Evolutionary conservation across 1,284 basidiomycete genomes (phyloP).

Genomic region (Pisolithus thermaeus): DNA sequence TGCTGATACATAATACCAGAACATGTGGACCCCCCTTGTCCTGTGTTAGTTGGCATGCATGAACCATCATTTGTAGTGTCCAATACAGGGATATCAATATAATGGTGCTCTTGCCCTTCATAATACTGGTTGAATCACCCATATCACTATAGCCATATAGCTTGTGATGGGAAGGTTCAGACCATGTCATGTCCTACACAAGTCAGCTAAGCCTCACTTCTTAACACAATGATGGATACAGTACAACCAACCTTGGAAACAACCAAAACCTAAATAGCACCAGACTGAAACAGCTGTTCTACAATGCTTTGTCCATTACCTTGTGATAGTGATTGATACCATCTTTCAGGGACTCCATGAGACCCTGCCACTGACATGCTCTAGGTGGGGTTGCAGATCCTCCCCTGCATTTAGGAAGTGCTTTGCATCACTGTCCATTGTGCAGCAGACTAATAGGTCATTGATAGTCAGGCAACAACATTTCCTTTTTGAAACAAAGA

Average conservation of each 20-base stretch:
- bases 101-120: slow-evolving; percentile 95
- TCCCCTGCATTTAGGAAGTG: slow-evolving; percentile 87
- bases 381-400: slow-evolving; percentile 82
- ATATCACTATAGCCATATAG: slow-evolving; percentile 98
- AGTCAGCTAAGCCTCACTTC: neutral
- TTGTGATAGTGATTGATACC: slow-evolving; percentile 97
- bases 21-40: slow-evolving; percentile 91
- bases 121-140: slow-evolving; percentile 96
- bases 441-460: slow-evolving; percentile 85
- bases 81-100: slow-evolving; percentile 96
- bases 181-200: slow-evolving; percentile 86
- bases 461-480: slow-evolving; percentile 92
- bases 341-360: slow-evolving; percentile 81
- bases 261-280: slow-evolving; percentile 92
- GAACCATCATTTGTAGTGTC: slow-evolving; percentile 99
- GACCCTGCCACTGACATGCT: slow-evolving; percentile 74
- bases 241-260: slow-evolving; percentile 73
- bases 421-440: slow-evolving; percentile 81
- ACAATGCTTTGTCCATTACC: slow-evolving; percentile 87
- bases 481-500: slow-evolving; percentile 93
- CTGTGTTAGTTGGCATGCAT: slow-evolving; percentile 82
- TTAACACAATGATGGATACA: neutral
- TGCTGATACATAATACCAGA: slow-evolving; percentile 96
- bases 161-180: slow-evolving; percentile 86
- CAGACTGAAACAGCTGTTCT: slow-evolving; percentile 88